Evolutionary conservation across 169 alveolate species (phyloP).

Genomic region (Cryptosporidium viatorum): DNA sequence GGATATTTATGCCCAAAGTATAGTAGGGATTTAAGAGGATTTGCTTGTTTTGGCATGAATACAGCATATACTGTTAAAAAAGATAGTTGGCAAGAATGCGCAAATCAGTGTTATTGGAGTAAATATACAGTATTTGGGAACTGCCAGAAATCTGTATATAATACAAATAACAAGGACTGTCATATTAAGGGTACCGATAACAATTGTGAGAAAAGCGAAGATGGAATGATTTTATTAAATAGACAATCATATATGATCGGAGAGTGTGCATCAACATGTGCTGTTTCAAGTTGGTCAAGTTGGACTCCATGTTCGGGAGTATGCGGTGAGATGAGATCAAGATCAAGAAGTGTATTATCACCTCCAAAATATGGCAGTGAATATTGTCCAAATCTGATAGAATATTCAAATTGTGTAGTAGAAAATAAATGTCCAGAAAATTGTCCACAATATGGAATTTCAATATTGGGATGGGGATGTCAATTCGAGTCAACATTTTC

Average conservation of each 20-base stretch:
- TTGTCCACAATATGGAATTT: conserved; percentile 72
- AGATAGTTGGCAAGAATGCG: conserved; percentile 63
- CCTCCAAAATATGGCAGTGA: background rate
- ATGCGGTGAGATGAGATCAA: conserved; percentile 76
- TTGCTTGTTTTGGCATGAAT: conserved; percentile 37
- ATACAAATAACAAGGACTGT: conserved; percentile 14
- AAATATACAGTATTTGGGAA: conserved; percentile 23
- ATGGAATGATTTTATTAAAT: background rate
- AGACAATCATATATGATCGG: conserved; percentile 35
- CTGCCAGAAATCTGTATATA: conserved; percentile 21
- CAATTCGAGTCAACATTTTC: conserved; percentile 60
- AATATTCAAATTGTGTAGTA: conserved; percentile 40
- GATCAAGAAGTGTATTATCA: conserved; percentile 7
- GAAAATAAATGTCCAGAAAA: conserved; percentile 22
- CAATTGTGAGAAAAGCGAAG: background rate
- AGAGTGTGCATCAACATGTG: conserved; percentile 66
- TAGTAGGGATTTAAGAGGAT: conserved; percentile 23
- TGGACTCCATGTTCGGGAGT: conserved; percentile 78
- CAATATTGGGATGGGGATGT: conserved; percentile 73
- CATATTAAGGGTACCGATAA: conserved; percentile 34
- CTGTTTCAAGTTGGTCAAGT: conserved; percentile 74
- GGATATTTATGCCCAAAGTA: conserved; percentile 42
- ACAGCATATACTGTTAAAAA: conserved; percentile 73
- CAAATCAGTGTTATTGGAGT: conserved; percentile 69
- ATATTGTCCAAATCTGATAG: conserved; percentile 57